phyloP scores from a whole-genome alignment of 2,329 filamentous ascomycete species.

The Drechslerella dactyloides region DNA sequence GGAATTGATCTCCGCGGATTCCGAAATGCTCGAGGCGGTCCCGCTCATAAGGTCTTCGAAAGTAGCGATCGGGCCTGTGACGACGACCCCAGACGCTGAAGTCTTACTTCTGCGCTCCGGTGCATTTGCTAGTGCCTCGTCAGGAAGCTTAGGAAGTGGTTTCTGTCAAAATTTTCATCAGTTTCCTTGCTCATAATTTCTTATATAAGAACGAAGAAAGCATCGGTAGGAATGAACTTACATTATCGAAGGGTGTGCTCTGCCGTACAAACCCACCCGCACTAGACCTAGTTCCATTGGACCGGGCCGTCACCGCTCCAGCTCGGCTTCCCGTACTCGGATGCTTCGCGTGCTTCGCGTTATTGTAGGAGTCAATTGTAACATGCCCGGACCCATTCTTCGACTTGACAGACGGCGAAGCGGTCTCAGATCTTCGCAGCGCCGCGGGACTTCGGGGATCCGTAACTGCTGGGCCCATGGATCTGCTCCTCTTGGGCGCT shows the following conservation, averaged over 20 bases:
- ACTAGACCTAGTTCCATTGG: conserved; percentile 24
- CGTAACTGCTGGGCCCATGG: conserved; percentile 22
- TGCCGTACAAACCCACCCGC: conserved; percentile 29
- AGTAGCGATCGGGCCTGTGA: conserved; percentile 38
- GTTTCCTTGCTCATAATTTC: background rate
- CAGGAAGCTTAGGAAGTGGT: conserved; percentile 41
- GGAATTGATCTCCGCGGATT: conserved; percentile 38
- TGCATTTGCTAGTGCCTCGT: conserved; percentile 12
- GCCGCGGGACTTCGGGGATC: conserved; percentile 11
- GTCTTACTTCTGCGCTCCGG: conserved; percentile 9
- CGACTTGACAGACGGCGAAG: conserved; percentile 13
- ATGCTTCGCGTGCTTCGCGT: conserved; percentile 34
- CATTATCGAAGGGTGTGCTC: conserved; percentile 48
- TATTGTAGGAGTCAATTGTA: conserved; percentile 36
- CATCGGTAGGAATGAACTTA: conserved; percentile 8
- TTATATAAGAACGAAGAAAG: background rate
- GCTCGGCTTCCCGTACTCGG: conserved; percentile 36
- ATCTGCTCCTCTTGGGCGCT: conserved; percentile 39
- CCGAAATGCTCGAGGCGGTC: conserved; percentile 37
- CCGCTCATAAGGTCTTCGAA: conserved; percentile 46
- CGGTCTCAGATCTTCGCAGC: conserved; percentile 22
- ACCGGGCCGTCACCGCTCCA: conserved; percentile 30
- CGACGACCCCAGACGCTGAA: background rate
- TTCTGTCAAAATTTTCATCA: conserved; percentile 23
- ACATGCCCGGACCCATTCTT: conserved; percentile 16